Percentiles rank a stretch among this genome's conserved stretches.
phyloP scores from a whole-genome alignment of 805 yeast species.

The Tetrapisispora phaffii region DNA sequence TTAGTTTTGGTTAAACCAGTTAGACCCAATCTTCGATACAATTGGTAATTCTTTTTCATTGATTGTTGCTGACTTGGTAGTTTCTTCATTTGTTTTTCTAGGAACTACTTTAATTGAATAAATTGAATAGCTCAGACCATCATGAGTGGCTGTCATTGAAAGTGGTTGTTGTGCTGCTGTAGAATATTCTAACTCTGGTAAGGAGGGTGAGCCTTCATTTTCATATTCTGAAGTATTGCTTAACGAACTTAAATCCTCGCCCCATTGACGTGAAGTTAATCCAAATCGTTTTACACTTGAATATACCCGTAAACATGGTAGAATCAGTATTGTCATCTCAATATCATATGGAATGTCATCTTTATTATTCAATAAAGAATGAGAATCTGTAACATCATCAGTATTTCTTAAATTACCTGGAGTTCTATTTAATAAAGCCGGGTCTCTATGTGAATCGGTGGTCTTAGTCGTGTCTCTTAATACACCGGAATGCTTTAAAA shows the following conservation, averaged over 20 bases:
- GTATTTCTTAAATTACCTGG: conserved; percentile 34
- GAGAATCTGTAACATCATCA: conserved; percentile 20
- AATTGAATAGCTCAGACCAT: conserved; percentile 67
- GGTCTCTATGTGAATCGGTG: conserved; percentile 9
- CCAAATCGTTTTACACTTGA: conserved; percentile 59
- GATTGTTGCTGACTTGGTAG: too few species aligned
- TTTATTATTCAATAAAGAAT: background rate
- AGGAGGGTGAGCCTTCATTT: background rate
- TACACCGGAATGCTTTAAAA: conserved; percentile 60
- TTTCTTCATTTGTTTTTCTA: conserved; percentile 6
- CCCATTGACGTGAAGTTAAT: conserved; percentile 70
- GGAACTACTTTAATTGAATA: conserved; percentile 30
- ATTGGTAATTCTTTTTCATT: background rate
- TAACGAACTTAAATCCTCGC: conserved; percentile 1
- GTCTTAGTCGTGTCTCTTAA: conserved; percentile 14
- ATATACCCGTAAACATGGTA: conserved; percentile 63
- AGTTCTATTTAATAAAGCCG: conserved; percentile 23
- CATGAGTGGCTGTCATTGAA: conserved; percentile 38
- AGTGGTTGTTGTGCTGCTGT: background rate
- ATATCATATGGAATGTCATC: conserved; percentile 22
- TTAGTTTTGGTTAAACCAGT: background rate
- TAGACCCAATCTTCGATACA: background rate
- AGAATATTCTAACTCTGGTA: background rate
- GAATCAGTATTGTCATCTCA: conserved; percentile 33
- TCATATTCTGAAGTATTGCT: background rate